Percentiles rank a stretch among this genome's conserved stretches.
Conservation (phyloP, 257 asterid genomes). For the Penstemon barbatus region DNA sequence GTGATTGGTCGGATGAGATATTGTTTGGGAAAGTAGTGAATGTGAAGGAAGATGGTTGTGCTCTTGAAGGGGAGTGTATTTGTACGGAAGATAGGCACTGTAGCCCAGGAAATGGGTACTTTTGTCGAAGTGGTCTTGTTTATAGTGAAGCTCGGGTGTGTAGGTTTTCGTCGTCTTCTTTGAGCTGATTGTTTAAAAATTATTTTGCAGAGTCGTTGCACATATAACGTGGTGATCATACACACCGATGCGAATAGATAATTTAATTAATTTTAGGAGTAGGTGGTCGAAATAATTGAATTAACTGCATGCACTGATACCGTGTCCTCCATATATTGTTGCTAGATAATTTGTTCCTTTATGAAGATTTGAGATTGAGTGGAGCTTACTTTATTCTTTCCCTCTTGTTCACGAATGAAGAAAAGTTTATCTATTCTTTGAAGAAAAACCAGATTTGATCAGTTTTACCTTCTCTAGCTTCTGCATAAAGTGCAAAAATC, state of each 20-base stretch:
- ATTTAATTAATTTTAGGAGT: too few relatives aligned
- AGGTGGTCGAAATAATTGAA: too few relatives aligned
- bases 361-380: slow-evolving; percentile 29
- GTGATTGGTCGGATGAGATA: slow-evolving; percentile 57
- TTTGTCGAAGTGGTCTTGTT: slow-evolving; percentile 60
- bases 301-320: too few relatives aligned
- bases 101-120: slow-evolving; percentile 62
- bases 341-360: neutral
- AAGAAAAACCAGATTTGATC: neutral
- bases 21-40: slow-evolving; percentile 38
- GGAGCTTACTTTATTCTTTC: slow-evolving; percentile 36
- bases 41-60: slow-evolving; percentile 62
- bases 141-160: slow-evolving; percentile 69
- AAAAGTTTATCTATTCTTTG: slow-evolving; percentile 7
- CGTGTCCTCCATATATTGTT: neutral
- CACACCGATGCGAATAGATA: too few relatives aligned
- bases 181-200: slow-evolving; percentile 10
- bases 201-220: too few relatives aligned
- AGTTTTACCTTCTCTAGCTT: neutral
- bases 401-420: slow-evolving; percentile 13
- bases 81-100: slow-evolving; percentile 78
- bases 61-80: slow-evolving; percentile 68
- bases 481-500: neutral
- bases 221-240: too few relatives aligned
- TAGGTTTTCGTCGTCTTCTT: slow-evolving; percentile 36